phyloP scores from a whole-genome alignment of 495 filamentous ascomycete genomes.

The Zalerion maritima region DNA sequence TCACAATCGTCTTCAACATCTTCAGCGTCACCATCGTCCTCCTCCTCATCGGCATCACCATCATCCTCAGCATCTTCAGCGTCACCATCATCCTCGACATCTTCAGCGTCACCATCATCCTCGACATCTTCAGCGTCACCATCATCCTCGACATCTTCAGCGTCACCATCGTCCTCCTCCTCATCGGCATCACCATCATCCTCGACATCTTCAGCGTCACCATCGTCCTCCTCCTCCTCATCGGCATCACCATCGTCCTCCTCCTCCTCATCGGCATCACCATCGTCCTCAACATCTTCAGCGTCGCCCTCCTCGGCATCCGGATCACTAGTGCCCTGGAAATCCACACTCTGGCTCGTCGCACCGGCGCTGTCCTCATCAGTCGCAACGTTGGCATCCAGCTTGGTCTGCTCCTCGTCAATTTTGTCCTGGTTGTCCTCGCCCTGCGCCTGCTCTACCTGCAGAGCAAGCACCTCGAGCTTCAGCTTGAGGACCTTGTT shows the following conservation, averaged over 20 bases:
- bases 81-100: conserved; percentile 36
- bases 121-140: conserved; percentile 32
- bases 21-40: conserved; percentile 34
- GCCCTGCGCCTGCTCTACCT: conserved; percentile 23
- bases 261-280: conserved; percentile 26
- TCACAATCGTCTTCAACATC: conserved; percentile 28
- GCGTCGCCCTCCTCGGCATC: conserved; percentile 16
- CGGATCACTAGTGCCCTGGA: conserved; percentile 28
- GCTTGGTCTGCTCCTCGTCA: conserved; percentile 23
- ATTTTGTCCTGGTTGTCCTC: conserved; percentile 20
- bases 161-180: conserved; percentile 25
- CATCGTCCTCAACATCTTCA: conserved; percentile 23
- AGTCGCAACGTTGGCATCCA: conserved; percentile 28
- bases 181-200: conserved; percentile 23
- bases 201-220: conserved; percentile 22
- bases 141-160: conserved; percentile 24
- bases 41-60: conserved; percentile 34
- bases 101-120: conserved; percentile 33
- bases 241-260: conserved; percentile 33
- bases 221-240: conserved; percentile 26
- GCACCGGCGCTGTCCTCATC: conserved; percentile 23
- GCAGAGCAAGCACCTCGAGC: conserved; percentile 18
- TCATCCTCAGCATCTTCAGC: conserved; percentile 33
- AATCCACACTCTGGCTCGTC: conserved; percentile 16
- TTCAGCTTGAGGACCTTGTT: conserved; percentile 41